Evolutionary conservation across 139 green algal genomes (phyloP).

Genomic region (Axilococcus clingmanii): DNA sequence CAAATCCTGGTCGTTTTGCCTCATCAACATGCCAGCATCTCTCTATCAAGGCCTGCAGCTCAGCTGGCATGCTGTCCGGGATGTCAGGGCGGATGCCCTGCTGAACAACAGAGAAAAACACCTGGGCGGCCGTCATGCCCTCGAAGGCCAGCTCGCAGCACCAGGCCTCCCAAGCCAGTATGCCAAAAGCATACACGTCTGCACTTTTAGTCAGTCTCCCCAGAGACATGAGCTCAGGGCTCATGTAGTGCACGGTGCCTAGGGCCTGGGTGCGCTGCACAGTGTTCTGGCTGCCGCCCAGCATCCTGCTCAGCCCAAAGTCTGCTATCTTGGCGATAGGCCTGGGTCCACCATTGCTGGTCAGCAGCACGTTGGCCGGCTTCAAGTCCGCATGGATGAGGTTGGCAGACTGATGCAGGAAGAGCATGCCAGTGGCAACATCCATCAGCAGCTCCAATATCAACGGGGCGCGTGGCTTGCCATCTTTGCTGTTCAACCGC

Average conservation of each 20-base stretch:
- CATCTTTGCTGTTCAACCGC: not conserved
- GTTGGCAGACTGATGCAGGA: not conserved
- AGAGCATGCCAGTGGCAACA: slow-evolving; percentile 5
- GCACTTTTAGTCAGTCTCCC: not conserved
- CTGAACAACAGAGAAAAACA: not conserved
- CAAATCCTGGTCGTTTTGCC: too few species aligned
- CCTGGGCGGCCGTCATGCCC: not conserved
- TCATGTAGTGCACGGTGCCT: slow-evolving; percentile 8
- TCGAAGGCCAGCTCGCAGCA: not conserved
- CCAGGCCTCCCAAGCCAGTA: not conserved
- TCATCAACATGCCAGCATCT: too few species aligned
- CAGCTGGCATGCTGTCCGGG: too few species aligned
- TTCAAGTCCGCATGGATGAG: slow-evolving; percentile 5
- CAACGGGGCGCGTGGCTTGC: not conserved
- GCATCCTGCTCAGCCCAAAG: slow-evolving; percentile 12
- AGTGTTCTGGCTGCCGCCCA: not conserved
- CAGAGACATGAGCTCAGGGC: not conserved
- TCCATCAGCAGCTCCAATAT: slow-evolving; percentile 6
- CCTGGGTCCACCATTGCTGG: not conserved
- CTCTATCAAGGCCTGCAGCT: too few species aligned
- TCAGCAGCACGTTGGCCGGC: slow-evolving; percentile 10
- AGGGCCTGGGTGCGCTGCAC: slow-evolving; percentile 4
- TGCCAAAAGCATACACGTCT: not conserved
- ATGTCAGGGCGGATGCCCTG: too few species aligned
- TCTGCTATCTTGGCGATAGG: slow-evolving; percentile 1